Conservation (phyloP, 2,329 filamentous ascomycete species). For the Aspergillus brunneoviolaceus region DNA sequence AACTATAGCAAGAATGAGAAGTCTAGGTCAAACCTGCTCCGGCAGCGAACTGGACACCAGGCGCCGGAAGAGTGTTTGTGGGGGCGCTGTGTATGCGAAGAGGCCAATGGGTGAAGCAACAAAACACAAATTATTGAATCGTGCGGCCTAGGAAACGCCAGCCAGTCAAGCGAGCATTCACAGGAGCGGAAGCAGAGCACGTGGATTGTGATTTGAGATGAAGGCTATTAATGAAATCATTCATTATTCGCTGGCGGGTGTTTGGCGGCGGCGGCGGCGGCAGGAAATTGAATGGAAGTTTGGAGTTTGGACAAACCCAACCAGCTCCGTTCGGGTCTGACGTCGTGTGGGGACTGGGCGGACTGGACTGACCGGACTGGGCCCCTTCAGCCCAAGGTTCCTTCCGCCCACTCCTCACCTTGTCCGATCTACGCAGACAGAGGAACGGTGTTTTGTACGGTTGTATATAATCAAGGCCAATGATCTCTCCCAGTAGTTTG, state of each 20-base stretch:
- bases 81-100: too few species aligned
- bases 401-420: neutral
- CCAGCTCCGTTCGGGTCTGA: conserved; percentile 17
- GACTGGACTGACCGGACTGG: conserved; percentile 6
- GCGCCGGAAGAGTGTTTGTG: neutral
- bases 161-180: conserved; percentile 4
- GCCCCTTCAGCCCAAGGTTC: neutral
- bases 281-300: conserved; percentile 17
- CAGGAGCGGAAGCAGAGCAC: neutral
- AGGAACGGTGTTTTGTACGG: neutral
- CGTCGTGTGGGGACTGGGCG: conserved; percentile 27
- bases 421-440: neutral
- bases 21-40: neutral
- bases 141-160: neutral
- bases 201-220: neutral
- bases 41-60: neutral
- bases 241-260: conserved; percentile 20
- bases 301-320: conserved; percentile 1
- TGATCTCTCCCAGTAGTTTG: too few species aligned
- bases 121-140: neutral
- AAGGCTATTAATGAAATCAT: conserved; percentile 6
- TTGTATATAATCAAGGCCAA: too few species aligned
- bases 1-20: neutral
- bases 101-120: neutral
- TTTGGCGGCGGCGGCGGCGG: conserved; percentile 16